phyloP scores from a whole-genome alignment of 2,329 filamentous ascomycete genomes.

The Chrysosporium keratinophilum region DNA sequence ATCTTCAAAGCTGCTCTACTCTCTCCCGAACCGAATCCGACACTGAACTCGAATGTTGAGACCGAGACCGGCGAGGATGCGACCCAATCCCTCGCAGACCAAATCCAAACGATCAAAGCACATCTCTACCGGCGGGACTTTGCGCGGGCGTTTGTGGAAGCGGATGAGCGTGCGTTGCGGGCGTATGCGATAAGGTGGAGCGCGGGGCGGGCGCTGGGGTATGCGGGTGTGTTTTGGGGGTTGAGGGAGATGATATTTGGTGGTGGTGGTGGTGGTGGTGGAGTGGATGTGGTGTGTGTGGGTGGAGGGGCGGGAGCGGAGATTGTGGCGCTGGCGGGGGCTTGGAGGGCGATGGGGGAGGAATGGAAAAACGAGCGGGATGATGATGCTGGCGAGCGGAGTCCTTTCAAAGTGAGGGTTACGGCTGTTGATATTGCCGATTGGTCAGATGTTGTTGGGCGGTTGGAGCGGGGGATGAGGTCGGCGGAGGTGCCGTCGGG shows the following conservation, averaged over 20 bases:
- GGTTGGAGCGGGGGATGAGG: slow-evolving; percentile 48
- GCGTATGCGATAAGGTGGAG: slow-evolving; percentile 89
- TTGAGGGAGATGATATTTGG: background rate
- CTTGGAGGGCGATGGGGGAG: slow-evolving; percentile 34
- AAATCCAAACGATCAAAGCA: slow-evolving; percentile 72
- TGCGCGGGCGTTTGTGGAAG: slow-evolving; percentile 57
- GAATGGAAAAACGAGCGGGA: slow-evolving; percentile 8
- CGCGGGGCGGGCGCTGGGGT: slow-evolving; percentile 71
- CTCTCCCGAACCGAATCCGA: slow-evolving; percentile 33
- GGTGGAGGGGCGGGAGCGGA: slow-evolving; percentile 58
- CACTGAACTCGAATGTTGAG: slow-evolving; percentile 3
- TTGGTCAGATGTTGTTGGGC: slow-evolving; percentile 56
- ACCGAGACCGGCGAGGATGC: slow-evolving; percentile 6
- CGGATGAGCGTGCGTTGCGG: slow-evolving; percentile 56
- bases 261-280: background rate
- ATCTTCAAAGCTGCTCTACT: slow-evolving; percentile 60
- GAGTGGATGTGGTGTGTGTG: slow-evolving; percentile 43
- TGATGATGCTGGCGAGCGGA: background rate
- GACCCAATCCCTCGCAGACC: slow-evolving; percentile 39
- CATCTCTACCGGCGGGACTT: slow-evolving; percentile 84
- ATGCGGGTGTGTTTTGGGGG: slow-evolving; percentile 50
- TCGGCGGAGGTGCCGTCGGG: slow-evolving; percentile 24
- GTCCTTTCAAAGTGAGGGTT: slow-evolving; percentile 33
- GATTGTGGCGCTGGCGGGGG: slow-evolving; percentile 52
- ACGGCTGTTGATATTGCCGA: slow-evolving; percentile 71